Evolutionary conservation across 495 filamentous ascomycete genomes (phyloP).

Genomic region (Aspergillus haitiensis): DNA sequence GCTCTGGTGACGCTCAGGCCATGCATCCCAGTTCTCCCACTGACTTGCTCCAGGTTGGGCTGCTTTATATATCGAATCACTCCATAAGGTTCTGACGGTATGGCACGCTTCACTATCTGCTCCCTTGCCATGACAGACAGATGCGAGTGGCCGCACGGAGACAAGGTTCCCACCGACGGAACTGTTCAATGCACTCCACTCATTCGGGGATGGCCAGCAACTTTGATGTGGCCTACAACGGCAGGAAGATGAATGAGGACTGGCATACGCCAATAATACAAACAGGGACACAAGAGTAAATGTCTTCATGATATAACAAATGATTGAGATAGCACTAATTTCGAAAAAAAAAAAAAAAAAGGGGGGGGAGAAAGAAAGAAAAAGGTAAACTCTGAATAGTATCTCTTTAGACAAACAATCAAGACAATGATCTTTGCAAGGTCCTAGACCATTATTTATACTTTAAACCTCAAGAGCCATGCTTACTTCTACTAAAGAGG

Average conservation of each 20-base stretch:
- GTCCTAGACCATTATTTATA: no score
- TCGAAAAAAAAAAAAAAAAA: no score
- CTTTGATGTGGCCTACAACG: constrained; percentile 29
- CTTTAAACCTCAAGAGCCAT: no score
- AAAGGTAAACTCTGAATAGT: no score
- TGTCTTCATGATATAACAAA: constrained; percentile 3
- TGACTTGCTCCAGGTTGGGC: constrained; percentile 44
- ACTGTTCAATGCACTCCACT: constrained; percentile 41
- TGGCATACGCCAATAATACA: constrained; percentile 1
- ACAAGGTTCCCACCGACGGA: constrained; percentile 41
- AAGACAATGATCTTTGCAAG: no score
- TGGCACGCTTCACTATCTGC: constrained; percentile 33
- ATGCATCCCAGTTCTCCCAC: constrained; percentile 50
- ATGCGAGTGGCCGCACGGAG: constrained; percentile 38
- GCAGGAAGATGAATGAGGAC: constrained; percentile 18
- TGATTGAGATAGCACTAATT: background rate
- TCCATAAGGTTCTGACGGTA: constrained; percentile 25
- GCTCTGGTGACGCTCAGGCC: constrained; percentile 54
- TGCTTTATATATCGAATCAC: constrained; percentile 30
- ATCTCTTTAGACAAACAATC: no score
- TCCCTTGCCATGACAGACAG: constrained; percentile 41
- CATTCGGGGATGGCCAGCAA: constrained; percentile 42
- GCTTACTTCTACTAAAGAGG: no score
- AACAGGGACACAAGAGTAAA: constrained; percentile 1
- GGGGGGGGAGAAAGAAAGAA: no score